Conservation (phyloP, 2,329 filamentous ascomycete species). For the Fusarium anthophilum region DNA sequence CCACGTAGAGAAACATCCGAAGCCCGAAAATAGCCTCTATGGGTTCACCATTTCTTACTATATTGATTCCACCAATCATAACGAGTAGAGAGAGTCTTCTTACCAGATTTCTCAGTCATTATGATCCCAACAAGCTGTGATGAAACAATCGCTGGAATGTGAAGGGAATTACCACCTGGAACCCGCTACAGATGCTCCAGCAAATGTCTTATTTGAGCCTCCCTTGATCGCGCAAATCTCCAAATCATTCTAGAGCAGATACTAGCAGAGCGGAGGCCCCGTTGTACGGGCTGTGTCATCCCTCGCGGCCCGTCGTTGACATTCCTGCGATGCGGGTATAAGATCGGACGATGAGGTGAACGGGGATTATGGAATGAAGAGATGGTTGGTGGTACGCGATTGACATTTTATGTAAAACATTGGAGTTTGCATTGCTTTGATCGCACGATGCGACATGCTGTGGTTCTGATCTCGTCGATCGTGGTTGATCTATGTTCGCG, state of each 20-base stretch:
- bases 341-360: background rate
- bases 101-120: background rate
- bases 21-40: background rate
- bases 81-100: fast-evolving
- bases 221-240: conserved; percentile 2
- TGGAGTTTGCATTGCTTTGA: background rate
- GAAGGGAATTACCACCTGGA: background rate
- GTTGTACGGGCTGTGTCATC: background rate
- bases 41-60: background rate
- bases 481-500: background rate
- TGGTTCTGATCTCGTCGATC: background rate
- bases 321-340: background rate
- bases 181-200: background rate
- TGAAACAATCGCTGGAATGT: conserved; percentile 18
- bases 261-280: background rate
- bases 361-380: background rate
- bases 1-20: background rate
- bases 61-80: background rate
- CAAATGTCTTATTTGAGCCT: conserved; percentile 14
- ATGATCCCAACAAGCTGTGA: background rate
- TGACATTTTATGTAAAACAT: background rate
- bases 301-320: background rate
- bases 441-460: background rate
- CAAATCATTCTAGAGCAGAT: background rate
- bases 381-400: background rate